phyloP scores from a whole-genome alignment of 306 rosid genomes.

The Gastrolobium villosum region DNA sequence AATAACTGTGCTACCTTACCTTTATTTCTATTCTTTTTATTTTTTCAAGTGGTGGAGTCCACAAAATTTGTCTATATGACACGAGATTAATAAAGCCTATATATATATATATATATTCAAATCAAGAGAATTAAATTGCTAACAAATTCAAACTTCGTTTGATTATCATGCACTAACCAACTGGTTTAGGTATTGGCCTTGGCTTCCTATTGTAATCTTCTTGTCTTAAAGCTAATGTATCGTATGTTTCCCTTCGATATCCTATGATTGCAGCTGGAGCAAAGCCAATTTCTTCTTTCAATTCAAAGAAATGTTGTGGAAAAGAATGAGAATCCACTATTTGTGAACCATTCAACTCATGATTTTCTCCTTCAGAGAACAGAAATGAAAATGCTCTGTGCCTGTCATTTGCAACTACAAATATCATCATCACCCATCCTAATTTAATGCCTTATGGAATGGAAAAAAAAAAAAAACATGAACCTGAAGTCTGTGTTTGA shows the following conservation, averaged over 20 bases:
- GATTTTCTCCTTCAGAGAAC: slow-evolving; percentile 84
- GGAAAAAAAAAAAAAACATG: not conserved
- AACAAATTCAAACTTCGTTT: slow-evolving; percentile 4
- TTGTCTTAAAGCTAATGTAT: slow-evolving; percentile 73
- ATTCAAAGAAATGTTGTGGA: slow-evolving; percentile 84
- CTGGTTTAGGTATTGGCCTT: slow-evolving; percentile 71
- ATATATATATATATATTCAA: not conserved
- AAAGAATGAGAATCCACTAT: slow-evolving; percentile 90
- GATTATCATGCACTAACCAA: slow-evolving; percentile 50
- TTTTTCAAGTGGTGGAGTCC: too few relatives aligned
- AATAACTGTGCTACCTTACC: too few relatives aligned
- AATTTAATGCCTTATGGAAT: not conserved
- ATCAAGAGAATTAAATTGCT: not conserved
- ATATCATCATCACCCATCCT: not conserved
- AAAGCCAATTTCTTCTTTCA: slow-evolving; percentile 77
- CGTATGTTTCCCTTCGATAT: slow-evolving; percentile 72
- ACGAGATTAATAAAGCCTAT: too few relatives aligned
- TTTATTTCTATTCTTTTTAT: too few relatives aligned
- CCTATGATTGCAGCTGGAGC: slow-evolving; percentile 92
- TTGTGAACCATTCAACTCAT: slow-evolving; percentile 87
- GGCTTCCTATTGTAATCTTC: slow-evolving; percentile 76
- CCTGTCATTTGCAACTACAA: slow-evolving; percentile 62
- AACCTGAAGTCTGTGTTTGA: slow-evolving; percentile 93
- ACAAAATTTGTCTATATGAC: too few relatives aligned
- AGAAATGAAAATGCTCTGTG: slow-evolving; percentile 89